Evolutionary conservation across 495 filamentous ascomycete genomes (phyloP).

Genomic region (Alectoria sarmentosa): DNA sequence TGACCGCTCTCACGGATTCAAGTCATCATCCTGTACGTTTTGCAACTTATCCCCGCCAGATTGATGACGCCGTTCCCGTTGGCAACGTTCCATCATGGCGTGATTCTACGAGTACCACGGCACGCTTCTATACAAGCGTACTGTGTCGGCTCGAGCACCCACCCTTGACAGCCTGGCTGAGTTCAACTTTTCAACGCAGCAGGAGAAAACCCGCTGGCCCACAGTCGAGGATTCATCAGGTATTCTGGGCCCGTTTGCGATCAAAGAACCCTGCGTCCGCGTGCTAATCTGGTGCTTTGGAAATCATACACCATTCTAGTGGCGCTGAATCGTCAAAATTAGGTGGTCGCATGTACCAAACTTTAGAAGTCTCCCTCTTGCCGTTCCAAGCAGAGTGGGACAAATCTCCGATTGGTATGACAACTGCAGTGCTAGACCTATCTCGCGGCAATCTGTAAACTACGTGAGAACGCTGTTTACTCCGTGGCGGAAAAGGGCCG

Average conservation of each 20-base stretch:
- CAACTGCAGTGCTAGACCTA: not conserved
- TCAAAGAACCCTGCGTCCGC: not conserved
- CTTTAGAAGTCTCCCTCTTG: not conserved
- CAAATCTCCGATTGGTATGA: conserved; percentile 6
- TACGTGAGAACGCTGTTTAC: not conserved
- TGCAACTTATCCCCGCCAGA: no score
- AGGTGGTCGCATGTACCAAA: not conserved
- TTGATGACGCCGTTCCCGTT: not conserved
- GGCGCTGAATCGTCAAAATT: not conserved
- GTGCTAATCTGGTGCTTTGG: not conserved
- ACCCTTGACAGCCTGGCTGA: not conserved
- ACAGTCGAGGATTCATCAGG: not conserved
- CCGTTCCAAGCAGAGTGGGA: conserved; percentile 4
- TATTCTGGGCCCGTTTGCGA: not conserved
- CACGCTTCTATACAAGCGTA: conserved; percentile 1
- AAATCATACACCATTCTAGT: not conserved
- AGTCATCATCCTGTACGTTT: no score
- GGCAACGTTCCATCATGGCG: not conserved
- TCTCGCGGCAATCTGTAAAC: not conserved
- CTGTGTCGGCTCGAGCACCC: not conserved
- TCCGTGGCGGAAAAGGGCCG: not conserved
- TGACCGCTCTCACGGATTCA: no score
- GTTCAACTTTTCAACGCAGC: not conserved
- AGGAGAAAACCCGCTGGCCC: not conserved
- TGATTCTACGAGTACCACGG: not conserved